These are phyloP conservation scores for Pestalotiopsis fici DNA, from an alignment of 2,329 filamentous ascomycete species.

Conservation along the genomic window DNA sequence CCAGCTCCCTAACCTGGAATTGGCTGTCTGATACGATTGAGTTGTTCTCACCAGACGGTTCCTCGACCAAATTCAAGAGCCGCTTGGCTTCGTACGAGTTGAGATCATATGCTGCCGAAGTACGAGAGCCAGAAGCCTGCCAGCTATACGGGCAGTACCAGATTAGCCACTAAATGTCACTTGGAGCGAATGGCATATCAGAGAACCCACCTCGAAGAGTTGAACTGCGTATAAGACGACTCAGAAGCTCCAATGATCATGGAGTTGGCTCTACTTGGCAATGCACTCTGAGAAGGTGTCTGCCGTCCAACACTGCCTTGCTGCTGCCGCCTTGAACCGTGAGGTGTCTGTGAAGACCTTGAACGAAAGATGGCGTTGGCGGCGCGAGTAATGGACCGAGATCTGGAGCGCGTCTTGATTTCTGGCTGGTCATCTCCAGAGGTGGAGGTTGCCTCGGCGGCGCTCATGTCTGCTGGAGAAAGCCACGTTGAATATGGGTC, in stretches of 20 bases:
- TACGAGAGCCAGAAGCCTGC: conserved; percentile 31
- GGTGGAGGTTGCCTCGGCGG: neutral
- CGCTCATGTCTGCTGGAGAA: conserved; percentile 1
- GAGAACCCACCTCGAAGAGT: conserved; percentile 16
- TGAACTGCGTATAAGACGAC: conserved; percentile 15
- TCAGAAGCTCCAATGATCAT: conserved; percentile 25
- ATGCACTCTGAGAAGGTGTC: conserved; percentile 18
- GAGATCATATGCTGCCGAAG: conserved; percentile 44
- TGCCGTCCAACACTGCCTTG: conserved; percentile 28
- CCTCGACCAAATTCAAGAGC: conserved; percentile 39
- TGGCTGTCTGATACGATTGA: conserved; percentile 35
- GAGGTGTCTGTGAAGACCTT: conserved; percentile 29
- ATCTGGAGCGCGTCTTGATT: neutral
- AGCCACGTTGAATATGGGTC: conserved; percentile 19
- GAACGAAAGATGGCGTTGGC: conserved; percentile 36
- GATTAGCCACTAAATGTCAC: neutral
- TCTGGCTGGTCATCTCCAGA: conserved; percentile 12
- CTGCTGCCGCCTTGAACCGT: conserved; percentile 21
- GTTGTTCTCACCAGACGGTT: conserved; percentile 30
- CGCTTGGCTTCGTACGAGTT: conserved; percentile 47
- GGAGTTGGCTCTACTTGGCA: conserved; percentile 31
- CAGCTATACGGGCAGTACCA: conserved; percentile 17
- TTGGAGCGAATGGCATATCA: neutral
- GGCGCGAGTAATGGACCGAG: conserved; percentile 16
- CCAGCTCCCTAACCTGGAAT: conserved; percentile 31